These are phyloP conservation scores for Mortierella alpina DNA, from an alignment of 192 early-diverging fungal genomes.

Conservation along the genomic window DNA sequence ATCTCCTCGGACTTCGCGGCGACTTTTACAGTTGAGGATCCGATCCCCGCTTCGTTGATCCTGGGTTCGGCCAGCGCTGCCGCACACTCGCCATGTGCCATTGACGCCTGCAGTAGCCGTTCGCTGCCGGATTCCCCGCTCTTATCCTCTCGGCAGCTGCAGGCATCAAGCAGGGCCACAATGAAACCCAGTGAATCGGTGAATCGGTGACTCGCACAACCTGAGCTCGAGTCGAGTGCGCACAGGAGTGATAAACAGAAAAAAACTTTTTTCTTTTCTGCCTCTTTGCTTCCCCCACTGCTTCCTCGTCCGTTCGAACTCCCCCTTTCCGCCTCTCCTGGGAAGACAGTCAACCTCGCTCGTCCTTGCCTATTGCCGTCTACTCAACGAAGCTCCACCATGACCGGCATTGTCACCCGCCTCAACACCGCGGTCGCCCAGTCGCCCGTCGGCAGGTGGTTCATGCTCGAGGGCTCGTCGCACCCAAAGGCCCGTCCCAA, in stretches of 20 bases:
- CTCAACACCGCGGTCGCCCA: slow-evolving; percentile 69
- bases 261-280: slow-evolving; percentile 3
- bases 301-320: slow-evolving; percentile 1
- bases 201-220: too few species aligned
- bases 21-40: too few species aligned
- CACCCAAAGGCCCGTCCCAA: slow-evolving; percentile 64
- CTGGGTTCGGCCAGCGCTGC: too few species aligned
- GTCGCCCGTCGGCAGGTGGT: slow-evolving; percentile 69
- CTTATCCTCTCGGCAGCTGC: too few species aligned
- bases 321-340: neutral
- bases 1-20: too few species aligned
- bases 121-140: too few species aligned
- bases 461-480: slow-evolving; percentile 78
- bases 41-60: too few species aligned
- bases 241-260: too few species aligned
- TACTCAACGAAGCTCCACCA: neutral
- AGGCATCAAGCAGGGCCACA: too few species aligned
- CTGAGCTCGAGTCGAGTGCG: too few species aligned
- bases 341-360: neutral
- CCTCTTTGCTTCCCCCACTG: neutral
- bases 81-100: too few species aligned
- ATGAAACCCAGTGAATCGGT: too few species aligned
- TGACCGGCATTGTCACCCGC: slow-evolving; percentile 62
- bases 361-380: neutral
- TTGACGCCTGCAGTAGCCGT: neutral